Evolutionary conservation across 257 asterid genomes (phyloP).

Genomic region (Forsythia suspensa): DNA sequence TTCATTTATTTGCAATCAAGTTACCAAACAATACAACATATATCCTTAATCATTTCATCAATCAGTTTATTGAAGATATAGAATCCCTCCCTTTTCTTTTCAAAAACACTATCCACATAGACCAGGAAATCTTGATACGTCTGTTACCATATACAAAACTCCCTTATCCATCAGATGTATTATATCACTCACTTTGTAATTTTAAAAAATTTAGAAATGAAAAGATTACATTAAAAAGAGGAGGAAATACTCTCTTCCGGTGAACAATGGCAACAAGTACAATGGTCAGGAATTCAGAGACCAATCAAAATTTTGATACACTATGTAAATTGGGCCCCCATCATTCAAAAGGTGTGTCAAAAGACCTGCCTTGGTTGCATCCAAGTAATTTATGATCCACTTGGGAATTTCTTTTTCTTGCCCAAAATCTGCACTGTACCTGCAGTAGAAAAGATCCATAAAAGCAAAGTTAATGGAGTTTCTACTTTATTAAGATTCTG

Average conservation of each 20-base stretch:
- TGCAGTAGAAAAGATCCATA: constrained; percentile 26
- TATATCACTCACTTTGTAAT: not conserved
- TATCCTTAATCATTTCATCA: too few relatives aligned
- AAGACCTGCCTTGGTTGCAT: constrained; percentile 86
- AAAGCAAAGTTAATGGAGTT: not conserved
- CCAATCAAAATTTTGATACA: constrained; percentile 73
- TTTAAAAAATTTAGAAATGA: not conserved
- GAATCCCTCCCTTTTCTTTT: not conserved
- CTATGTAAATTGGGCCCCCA: constrained; percentile 61
- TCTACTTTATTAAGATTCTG: not conserved
- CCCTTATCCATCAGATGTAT: not conserved
- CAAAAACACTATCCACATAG: not conserved
- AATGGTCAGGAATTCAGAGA: constrained; percentile 55
- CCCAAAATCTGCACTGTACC: constrained; percentile 91
- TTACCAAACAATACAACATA: too few relatives aligned
- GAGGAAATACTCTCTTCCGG: not conserved
- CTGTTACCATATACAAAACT: not conserved
- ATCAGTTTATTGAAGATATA: too few relatives aligned
- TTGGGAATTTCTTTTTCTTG: constrained; percentile 64
- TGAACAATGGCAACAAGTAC: not conserved
- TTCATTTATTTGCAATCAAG: too few relatives aligned
- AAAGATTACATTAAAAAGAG: not conserved
- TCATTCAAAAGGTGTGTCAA: constrained; percentile 75
- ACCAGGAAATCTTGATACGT: too few relatives aligned
- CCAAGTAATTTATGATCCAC: constrained; percentile 72